Conservation (phyloP, 202 grass and related monocot genomes). For the Alloteropsis angusta region DNA sequence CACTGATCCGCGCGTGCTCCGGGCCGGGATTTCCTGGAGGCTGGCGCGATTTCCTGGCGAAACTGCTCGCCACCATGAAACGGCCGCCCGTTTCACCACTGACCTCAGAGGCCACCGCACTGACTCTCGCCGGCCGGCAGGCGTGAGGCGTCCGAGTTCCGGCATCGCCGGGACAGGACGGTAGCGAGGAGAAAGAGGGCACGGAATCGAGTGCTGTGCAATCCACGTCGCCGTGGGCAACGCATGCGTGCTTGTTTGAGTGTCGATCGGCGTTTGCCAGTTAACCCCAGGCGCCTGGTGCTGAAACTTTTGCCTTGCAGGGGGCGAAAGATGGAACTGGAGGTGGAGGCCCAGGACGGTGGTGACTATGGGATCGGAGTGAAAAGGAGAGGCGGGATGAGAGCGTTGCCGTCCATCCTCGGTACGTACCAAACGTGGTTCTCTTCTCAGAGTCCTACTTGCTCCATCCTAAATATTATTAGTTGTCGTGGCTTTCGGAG, state of each 20-base stretch:
- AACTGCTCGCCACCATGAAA: background rate
- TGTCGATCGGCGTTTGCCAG: background rate
- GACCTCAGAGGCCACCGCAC: background rate
- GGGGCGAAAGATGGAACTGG: background rate
- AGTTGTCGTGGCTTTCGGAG: too few species aligned
- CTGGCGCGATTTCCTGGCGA: background rate
- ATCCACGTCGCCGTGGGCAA: background rate
- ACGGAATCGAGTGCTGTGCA: background rate
- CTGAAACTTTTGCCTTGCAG: background rate
- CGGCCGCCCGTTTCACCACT: background rate
- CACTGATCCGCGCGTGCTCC: too few species aligned
- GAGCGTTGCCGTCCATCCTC: conserved; percentile 24
- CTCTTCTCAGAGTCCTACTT: too few species aligned
- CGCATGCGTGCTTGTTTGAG: background rate
- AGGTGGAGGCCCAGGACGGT: background rate
- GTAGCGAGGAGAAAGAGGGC: background rate
- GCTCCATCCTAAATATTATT: too few species aligned
- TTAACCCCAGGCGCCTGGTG: background rate
- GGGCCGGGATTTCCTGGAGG: too few species aligned
- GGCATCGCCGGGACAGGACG: background rate
- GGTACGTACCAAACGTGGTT: too few species aligned
- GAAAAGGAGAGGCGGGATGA: conserved; percentile 6
- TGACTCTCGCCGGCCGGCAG: background rate
- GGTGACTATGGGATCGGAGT: background rate
- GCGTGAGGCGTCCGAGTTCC: background rate